phyloP scores from a whole-genome alignment of 2,329 filamentous ascomycete genomes.

The Cercospora sp. region DNA sequence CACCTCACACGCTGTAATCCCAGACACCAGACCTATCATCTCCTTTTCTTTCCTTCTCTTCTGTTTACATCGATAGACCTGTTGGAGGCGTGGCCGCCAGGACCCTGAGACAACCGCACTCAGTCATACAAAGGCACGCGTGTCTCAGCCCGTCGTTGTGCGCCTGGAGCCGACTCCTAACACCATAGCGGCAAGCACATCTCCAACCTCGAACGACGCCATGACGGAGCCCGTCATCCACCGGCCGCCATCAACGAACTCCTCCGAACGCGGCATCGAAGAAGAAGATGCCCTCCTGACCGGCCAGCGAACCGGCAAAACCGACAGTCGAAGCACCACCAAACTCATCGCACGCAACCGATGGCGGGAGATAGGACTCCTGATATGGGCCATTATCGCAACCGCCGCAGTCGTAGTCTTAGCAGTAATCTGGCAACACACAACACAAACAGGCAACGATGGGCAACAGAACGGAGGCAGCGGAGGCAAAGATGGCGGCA shows the following conservation, averaged over 20 bases:
- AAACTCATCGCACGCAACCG: slow-evolving; percentile 42
- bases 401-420: slow-evolving; percentile 77
- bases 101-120: background rate
- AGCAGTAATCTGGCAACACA: slow-evolving; percentile 75
- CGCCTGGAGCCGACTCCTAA: background rate
- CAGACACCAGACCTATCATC: background rate
- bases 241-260: slow-evolving; percentile 58
- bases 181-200: background rate
- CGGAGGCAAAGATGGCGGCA: slow-evolving; percentile 22
- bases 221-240: slow-evolving; percentile 53
- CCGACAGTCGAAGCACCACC: slow-evolving; percentile 39
- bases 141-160: background rate
- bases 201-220: background rate
- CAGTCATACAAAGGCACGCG: background rate
- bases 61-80: background rate
- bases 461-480: background rate
- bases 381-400: slow-evolving; percentile 79
- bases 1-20: background rate
- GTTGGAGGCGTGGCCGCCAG: background rate
- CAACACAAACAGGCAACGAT: slow-evolving; percentile 19
- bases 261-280: slow-evolving; percentile 59
- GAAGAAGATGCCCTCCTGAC: slow-evolving; percentile 62
- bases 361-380: slow-evolving; percentile 74
- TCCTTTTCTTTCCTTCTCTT: background rate
- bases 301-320: slow-evolving; percentile 46